Conservation (phyloP, 1,139 yeast genomes). For the Pichia sp. region DNA sequence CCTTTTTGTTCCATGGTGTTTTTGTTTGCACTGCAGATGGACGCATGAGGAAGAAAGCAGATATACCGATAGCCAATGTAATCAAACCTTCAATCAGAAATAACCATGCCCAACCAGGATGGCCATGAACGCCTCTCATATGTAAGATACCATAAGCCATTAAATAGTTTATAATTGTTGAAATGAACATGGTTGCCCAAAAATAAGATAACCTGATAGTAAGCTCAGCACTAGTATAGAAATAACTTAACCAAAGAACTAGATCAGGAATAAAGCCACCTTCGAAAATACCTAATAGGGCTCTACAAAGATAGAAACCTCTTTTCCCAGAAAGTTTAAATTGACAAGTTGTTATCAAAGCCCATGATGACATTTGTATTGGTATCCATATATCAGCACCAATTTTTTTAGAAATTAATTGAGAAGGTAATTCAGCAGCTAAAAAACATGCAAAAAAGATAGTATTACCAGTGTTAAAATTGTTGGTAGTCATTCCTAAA, state of each 20-base stretch:
- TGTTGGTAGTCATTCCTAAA: constrained; percentile 36
- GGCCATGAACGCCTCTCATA: constrained; percentile 33
- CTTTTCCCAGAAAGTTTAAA: constrained; percentile 32
- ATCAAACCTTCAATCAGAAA: constrained; percentile 57
- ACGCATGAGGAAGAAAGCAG: constrained; percentile 50
- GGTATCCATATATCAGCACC: constrained; percentile 54
- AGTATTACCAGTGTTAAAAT: constrained; percentile 44
- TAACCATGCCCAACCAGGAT: constrained; percentile 58
- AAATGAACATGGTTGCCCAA: constrained; percentile 39
- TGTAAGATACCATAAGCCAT: constrained; percentile 41
- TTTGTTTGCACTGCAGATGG: constrained; percentile 53
- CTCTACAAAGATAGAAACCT: constrained; percentile 37
- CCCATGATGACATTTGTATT: constrained; percentile 43
- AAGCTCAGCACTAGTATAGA: constrained; percentile 45
- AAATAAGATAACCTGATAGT: constrained; percentile 44
- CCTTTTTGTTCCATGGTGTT: constrained; percentile 35
- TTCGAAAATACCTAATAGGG: constrained; percentile 41
- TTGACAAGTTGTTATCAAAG: constrained; percentile 41
- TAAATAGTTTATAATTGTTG: constrained; percentile 36
- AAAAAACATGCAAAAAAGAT: constrained; percentile 39
- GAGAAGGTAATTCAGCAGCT: constrained; percentile 49
- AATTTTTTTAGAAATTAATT: constrained; percentile 41
- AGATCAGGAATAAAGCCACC: constrained; percentile 55
- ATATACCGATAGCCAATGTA: constrained; percentile 48
- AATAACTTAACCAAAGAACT: constrained; percentile 48